Evolutionary conservation across 2,329 filamentous ascomycete species (phyloP), one percentile per base, ranked within the genome.

Genomic region (Botryotinia convoluta): DNA sequence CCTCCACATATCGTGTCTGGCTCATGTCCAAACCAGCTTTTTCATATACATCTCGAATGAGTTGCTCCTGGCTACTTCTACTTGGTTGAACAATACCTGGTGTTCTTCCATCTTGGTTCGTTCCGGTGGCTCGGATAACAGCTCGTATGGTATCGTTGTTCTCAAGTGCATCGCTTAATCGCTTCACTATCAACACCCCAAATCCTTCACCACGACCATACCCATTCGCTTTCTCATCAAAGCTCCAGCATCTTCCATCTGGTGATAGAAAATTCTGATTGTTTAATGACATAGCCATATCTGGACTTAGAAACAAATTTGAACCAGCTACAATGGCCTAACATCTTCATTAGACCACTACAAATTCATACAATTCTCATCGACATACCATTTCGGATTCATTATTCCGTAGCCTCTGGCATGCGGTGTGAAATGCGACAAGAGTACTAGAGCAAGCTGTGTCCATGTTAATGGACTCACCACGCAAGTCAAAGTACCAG

Each of bases 191-290:
- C 1, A 92, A 79, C 20, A 87, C 84, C 0, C 85, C 88, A 37
- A 88, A 83, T 1, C 89, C 90, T 77, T 92, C 90, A 2, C 89
- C 90, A 48, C 89, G 84, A 0, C 86, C 88, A 77, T 92, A 92
- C 1, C 90, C 90, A 73, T 89, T 87, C 6, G 73, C 90, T 1
- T 85, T 83, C 32, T 83, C 77, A 75, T 91, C 89, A 76, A 89
- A 90, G 6, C 85, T 86, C 74, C 84, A 87, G 68, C 75, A 74
- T 37, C 65, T 69, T 16, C 74, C 62, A 61, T 76, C 86, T 18
- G 54, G 59, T 1, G 74, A 76, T 35, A 71, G 60, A 51, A 74
- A 42, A 54, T 69, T 54, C 57, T 71, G 57, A 59, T 73, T 76
- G 45, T 59, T 87, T 73, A 85, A 84, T 0, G 86, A 86, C 72